Conservation (phyloP, 2,329 filamentous ascomycete genomes). For the Penicillium verrucosum region DNA sequence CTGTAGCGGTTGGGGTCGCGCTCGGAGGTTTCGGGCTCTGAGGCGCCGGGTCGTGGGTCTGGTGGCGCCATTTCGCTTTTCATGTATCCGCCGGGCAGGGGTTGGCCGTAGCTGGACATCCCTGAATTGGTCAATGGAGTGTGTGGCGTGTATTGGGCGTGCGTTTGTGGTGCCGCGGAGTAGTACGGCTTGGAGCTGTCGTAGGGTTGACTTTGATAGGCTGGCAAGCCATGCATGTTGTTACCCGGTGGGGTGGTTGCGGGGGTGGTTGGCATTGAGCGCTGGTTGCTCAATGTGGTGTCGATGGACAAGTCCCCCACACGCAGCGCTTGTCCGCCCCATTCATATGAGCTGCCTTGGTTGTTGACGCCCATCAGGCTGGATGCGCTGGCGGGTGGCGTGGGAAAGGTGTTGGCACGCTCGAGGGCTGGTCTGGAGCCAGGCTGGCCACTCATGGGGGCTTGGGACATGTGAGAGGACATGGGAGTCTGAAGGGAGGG, state of each 20-base stretch:
- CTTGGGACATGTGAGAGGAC: constrained; percentile 60
- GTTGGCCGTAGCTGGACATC: constrained; percentile 64
- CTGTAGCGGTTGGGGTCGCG: constrained; percentile 67
- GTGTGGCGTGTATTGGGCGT: constrained; percentile 66
- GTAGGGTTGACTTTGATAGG: constrained; percentile 71
- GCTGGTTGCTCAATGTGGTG: constrained; percentile 70
- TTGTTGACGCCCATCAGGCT: constrained; percentile 75
- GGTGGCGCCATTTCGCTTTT: constrained; percentile 90
- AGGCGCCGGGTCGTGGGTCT: constrained; percentile 56
- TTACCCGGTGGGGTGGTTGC: constrained; percentile 83
- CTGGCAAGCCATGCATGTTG: constrained; percentile 71
- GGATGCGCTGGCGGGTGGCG: constrained; percentile 88
- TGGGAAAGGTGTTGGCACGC: constrained; percentile 87
- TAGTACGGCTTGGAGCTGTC: constrained; percentile 78
- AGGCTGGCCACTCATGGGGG: constrained; percentile 59
- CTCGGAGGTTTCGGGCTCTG: constrained; percentile 61
- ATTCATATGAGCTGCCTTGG: constrained; percentile 74
- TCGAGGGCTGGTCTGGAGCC: constrained; percentile 70
- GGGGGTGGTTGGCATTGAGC: constrained; percentile 86
- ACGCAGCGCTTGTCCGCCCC: constrained; percentile 53
- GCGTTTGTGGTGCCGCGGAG: constrained; percentile 62
- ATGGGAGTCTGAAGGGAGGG: constrained; percentile 63
- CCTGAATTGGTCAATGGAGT: constrained; percentile 59
- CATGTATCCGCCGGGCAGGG: constrained; percentile 59
- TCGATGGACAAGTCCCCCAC: constrained; percentile 65